A percentile compares a stretch with the other conserved stretches of the same genome.
These are phyloP conservation scores for Coniochaeta prunicola DNA, from an alignment of 2,329 filamentous ascomycete genomes.

Conservation along the genomic window DNA sequence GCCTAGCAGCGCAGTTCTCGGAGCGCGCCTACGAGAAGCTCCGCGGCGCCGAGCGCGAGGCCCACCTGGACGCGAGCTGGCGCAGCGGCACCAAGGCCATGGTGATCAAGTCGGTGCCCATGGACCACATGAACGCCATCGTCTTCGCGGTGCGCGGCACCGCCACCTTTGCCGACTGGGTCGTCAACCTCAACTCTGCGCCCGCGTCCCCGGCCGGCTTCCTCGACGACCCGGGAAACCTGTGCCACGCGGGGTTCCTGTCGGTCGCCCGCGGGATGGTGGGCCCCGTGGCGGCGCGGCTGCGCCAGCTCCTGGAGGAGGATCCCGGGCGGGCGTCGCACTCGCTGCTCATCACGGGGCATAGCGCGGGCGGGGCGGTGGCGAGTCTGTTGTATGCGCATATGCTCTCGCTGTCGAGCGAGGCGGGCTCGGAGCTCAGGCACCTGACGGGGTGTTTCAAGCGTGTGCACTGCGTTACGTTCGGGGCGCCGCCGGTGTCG, in stretches of 20 bases:
- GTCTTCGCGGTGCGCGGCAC: constrained; percentile 81
- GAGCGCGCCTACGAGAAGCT: constrained; percentile 66
- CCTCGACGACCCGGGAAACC: constrained; percentile 69
- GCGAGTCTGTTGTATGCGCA: constrained; percentile 74
- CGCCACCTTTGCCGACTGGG: constrained; percentile 77
- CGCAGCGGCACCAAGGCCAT: constrained; percentile 74
- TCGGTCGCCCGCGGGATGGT: constrained; percentile 71
- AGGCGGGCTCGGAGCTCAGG: constrained; percentile 60
- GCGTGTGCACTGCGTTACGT: constrained; percentile 76
- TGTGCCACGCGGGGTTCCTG: constrained; percentile 76
- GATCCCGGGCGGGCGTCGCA: constrained; percentile 59
- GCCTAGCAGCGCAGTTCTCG: constrained; percentile 72
- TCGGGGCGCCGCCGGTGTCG: constrained; percentile 74
- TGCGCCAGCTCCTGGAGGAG: constrained; percentile 64
- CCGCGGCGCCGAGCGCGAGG: constrained; percentile 53
- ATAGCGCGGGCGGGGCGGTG: constrained; percentile 79
- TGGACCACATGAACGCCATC: constrained; percentile 71
- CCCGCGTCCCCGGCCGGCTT: constrained; percentile 62
- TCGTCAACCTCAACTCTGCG: constrained; percentile 68
- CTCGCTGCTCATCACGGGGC: constrained; percentile 76
- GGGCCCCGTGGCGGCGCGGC: constrained; percentile 59
- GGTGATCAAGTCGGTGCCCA: constrained; percentile 72
- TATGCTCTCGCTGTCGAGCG: constrained; percentile 57
- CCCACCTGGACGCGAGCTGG: constrained; percentile 66
- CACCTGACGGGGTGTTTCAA: constrained; percentile 64